These are phyloP conservation scores for Rhododendron molle DNA, from an alignment of 148 eudicot genomes.

Conservation along the genomic window DNA sequence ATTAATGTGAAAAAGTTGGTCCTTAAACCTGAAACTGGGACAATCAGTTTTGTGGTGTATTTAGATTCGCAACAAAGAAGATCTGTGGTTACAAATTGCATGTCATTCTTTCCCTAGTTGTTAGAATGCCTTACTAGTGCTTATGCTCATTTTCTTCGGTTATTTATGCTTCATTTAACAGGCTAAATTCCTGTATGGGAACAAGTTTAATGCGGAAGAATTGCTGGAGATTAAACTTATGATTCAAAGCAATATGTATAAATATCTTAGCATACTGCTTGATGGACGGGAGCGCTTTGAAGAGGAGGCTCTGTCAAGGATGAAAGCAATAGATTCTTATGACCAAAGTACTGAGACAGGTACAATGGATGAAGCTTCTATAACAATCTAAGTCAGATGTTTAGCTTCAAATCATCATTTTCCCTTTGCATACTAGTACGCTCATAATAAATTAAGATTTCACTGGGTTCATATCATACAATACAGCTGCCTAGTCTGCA, in stretches of 20 bases:
- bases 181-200: slow-evolving; percentile 90
- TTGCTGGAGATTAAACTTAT: slow-evolving; percentile 83
- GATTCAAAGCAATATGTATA: slow-evolving; percentile 96
- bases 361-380: slow-evolving; percentile 15
- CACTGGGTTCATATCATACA: background rate
- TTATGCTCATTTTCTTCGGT: slow-evolving; percentile 6
- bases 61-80: background rate
- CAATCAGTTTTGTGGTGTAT: background rate
- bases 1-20: background rate
- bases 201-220: slow-evolving; percentile 70
- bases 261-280: slow-evolving; percentile 79
- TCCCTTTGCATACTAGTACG: background rate
- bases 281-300: slow-evolving; percentile 97
- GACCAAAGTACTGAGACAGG: slow-evolving; percentile 45
- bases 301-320: slow-evolving; percentile 56
- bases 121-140: background rate
- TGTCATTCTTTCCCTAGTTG: background rate
- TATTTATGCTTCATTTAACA: slow-evolving; percentile 30
- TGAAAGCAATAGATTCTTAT: slow-evolving; percentile 22
- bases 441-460: background rate
- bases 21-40: background rate
- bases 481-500: background rate
- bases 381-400: slow-evolving; percentile 1
- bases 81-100: background rate
- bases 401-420: slow-evolving; percentile 1